These are phyloP conservation scores for Penicillium diatomitis DNA, from an alignment of 495 filamentous ascomycete species.

Conservation along the genomic window DNA sequence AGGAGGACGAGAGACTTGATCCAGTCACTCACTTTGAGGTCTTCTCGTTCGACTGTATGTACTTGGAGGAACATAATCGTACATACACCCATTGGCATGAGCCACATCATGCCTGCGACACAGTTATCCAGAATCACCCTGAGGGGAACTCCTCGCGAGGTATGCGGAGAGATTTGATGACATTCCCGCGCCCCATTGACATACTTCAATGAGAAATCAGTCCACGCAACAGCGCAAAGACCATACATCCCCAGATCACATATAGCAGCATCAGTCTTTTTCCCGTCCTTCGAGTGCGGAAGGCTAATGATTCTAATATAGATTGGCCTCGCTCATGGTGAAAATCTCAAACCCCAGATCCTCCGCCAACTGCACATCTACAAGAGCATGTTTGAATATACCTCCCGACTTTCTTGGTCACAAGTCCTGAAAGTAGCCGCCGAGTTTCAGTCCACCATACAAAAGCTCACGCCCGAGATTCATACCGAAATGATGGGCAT, in stretches of 20 bases:
- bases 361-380: conserved; percentile 43
- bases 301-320: conserved; percentile 8
- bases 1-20: too few relatives aligned
- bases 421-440: conserved; percentile 35
- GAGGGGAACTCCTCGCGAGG: conserved; percentile 21
- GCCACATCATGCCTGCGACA: background rate
- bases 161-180: background rate
- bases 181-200: too few relatives aligned
- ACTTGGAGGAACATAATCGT: too few relatives aligned
- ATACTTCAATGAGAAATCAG: background rate
- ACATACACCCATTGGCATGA: too few relatives aligned
- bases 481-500: conserved; percentile 48
- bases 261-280: background rate
- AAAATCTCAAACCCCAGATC: conserved; percentile 34
- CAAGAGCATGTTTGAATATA: conserved; percentile 39
- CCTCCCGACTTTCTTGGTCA: conserved; percentile 39
- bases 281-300: background rate
- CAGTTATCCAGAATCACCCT: conserved; percentile 15
- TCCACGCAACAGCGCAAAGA: background rate
- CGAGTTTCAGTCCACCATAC: conserved; percentile 34
- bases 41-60: too few relatives aligned
- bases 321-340: conserved; percentile 49
- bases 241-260: background rate
- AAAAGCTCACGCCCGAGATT: conserved; percentile 34
- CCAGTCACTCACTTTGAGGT: too few relatives aligned